These are phyloP conservation scores for Vitis hybrid DNA, from an alignment of 177 flowering plant species.

Conservation along the genomic window DNA sequence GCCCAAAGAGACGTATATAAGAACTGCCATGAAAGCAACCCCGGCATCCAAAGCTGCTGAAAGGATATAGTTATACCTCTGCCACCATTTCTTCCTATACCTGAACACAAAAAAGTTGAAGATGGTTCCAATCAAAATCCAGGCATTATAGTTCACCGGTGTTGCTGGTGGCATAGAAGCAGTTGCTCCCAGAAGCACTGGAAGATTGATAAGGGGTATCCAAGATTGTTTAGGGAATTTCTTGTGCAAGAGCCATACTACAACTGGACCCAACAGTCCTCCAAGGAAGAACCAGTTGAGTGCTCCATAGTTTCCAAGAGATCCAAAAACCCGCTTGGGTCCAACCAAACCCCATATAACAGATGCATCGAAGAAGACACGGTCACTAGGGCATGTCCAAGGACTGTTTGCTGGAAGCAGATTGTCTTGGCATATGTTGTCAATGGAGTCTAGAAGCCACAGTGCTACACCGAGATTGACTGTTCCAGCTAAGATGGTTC, in stretches of 20 bases:
- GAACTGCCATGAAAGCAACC: constrained; percentile 37
- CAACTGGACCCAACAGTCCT: constrained; percentile 26
- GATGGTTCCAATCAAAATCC: constrained; percentile 37
- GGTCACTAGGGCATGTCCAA: constrained; percentile 45
- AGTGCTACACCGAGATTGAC: constrained; percentile 24
- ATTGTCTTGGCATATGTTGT: constrained; percentile 31
- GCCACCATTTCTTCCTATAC: constrained; percentile 48
- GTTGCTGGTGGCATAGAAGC: constrained; percentile 43
- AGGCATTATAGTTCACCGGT: constrained; percentile 33
- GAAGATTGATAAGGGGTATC: constrained; percentile 44
- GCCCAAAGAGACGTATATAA: constrained; percentile 27
- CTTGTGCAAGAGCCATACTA: constrained; percentile 30
- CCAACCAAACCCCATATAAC: constrained; percentile 58
- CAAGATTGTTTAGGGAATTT: constrained; percentile 34
- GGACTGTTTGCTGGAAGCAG: constrained; percentile 31
- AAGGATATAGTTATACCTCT: constrained; percentile 40
- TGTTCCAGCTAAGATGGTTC: constrained; percentile 36
- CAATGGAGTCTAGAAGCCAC: constrained; percentile 27
- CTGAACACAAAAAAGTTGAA: constrained; percentile 42
- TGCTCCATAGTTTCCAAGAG: constrained; percentile 25
- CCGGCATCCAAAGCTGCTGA: constrained; percentile 55
- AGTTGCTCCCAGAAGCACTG: constrained; percentile 41
- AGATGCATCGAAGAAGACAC: constrained; percentile 43
- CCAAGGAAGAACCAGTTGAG: constrained; percentile 53
- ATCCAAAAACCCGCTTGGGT: constrained; percentile 35